Evolutionary conservation across 495 filamentous ascomycete species (phyloP).

Genomic region (Neurospora sp.): DNA sequence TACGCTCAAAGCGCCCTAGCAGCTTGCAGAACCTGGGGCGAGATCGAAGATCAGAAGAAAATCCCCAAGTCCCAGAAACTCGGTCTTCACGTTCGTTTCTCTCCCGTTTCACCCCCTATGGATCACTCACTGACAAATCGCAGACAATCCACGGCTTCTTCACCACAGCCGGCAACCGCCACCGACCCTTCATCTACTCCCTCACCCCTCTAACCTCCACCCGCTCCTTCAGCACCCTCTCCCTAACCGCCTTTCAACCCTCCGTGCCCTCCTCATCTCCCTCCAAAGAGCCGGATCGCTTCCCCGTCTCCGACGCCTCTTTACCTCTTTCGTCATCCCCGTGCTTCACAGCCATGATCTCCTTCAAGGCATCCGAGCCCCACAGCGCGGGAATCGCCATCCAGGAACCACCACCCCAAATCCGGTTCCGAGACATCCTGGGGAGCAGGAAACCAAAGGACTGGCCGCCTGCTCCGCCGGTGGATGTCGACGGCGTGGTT

Average conservation of each 20-base stretch:
- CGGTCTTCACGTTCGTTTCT: constrained; percentile 47
- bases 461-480: constrained; percentile 32
- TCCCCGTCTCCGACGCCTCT: constrained; percentile 24
- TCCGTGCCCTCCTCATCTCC: constrained; percentile 19
- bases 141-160: constrained; percentile 63
- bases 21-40: constrained; percentile 38
- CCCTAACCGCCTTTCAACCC: constrained; percentile 47
- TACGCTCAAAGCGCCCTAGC: constrained; percentile 56
- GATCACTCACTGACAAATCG: no score
- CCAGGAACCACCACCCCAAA: constrained; percentile 27
- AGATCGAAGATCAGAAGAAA: constrained; percentile 25
- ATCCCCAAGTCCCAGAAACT: constrained; percentile 18
- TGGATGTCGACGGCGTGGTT: constrained; percentile 27
- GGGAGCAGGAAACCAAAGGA: constrained; percentile 15
- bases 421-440: constrained; percentile 27
- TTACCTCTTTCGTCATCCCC: constrained; percentile 30
- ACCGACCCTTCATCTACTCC: constrained; percentile 51
- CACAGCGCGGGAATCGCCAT: constrained; percentile 19
- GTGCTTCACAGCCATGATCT: constrained; percentile 50
- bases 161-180: constrained; percentile 39
- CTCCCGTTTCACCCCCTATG: no score
- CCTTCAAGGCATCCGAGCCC: constrained; percentile 43
- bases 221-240: constrained; percentile 45
- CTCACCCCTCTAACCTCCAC: constrained; percentile 46
- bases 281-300: constrained; percentile 19